Base-by-base conservation (phyloP, 129 eudicot species). In the Glebionis coronaria region DNA sequence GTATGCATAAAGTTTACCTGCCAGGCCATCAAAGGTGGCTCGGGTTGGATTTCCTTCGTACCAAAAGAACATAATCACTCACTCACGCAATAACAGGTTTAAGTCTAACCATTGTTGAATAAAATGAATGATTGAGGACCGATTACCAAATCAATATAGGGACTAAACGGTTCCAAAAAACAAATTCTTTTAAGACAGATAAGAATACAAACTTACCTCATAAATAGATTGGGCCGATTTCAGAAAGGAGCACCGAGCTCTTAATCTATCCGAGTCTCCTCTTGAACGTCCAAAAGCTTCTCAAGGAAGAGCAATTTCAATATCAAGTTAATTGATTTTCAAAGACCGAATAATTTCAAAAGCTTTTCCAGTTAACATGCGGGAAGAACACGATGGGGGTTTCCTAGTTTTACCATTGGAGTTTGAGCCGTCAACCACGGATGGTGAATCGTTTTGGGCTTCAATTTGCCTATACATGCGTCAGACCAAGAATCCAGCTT, bases 221-320 rank as follows among this genome's bases (percentile, higher is more conserved):
- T 79, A 73, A 25, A 94, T 81, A 3, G 95, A 84, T 60, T 51
- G 71, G 12, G 97, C 90, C 71, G 85, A 82, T 82, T 89, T 94
- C 31, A 90, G 78, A 80, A 81, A 94, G 3, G 63, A 85, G 62
- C 88, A 90, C 99, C 97, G 89, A 44, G 71, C 78, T 57, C 82
- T 56, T 80, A 93, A 81, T 63, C 69, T 82, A 28, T 81, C 80
- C 0, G 42, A 44, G 38, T 53, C 55, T 51, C 72, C 76, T 82
- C 91, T 82, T 2, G 90, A 89, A 13, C 66, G 67, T 70, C 95
- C 79, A 62, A 89, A 62, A 65, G 93, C 88, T 67, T 81, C 95
- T 61, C 81, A 81, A 3, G 97, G 90, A 54, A 94, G 73, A 18
- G 95, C 93, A 52, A 90, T 90, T 72, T 94, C 97, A 69, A 86